Evolutionary conservation across 1,284 basidiomycete species (phyloP), one percentile per base, ranked within the genome.

Genomic region (Trametes hirsuta): DNA sequence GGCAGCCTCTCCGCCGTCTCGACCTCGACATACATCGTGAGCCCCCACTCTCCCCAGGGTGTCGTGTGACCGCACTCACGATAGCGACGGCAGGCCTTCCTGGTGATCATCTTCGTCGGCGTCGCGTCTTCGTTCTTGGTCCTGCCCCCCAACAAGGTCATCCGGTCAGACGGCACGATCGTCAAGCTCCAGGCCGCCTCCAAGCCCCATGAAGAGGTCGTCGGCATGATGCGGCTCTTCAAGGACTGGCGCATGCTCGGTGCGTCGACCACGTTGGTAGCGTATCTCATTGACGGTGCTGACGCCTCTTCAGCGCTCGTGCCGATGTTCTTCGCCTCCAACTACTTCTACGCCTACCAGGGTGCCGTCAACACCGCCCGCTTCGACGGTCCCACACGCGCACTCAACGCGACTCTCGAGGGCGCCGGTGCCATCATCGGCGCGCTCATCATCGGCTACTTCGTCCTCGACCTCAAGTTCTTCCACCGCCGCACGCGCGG

Each of bases 281-380:
- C 11, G 8, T 10, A 30, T 30, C n/a, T n/a, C n/a, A n/a, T n/a
- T n/a, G n/a, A n/a, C n/a, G n/a, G n/a, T n/a, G n/a, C n/a, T n/a
- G n/a, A n/a, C n/a, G n/a, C n/a, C n/a, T 34, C 11, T 9, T 2
- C 58, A 71, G 70, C 75, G 36, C 71, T 79, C 47, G 65, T 74
- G 51, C 78, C 78, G 12, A 76, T 79, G 72, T 79, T 79, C 72
- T 77, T 79, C 70, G 69, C 72, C 8, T 74, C 75, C 62, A 76
- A 75, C 71, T 76, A 76, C 64, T 76, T 76, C 64, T 76, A 78
- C 66, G 76, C 78, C 11, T 79, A 78, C 71, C 77, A 79, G 66
- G 77, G 75, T 50, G 75, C 76, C 12, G 54, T 79, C 44, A 76
- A 75, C 65, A 68, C 70, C 12, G 66, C 66, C 12, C 67, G 69